These are phyloP conservation scores for Acanthamoeba triangularis DNA, from an alignment of 208 protist genomes.

Conservation along the genomic window DNA sequence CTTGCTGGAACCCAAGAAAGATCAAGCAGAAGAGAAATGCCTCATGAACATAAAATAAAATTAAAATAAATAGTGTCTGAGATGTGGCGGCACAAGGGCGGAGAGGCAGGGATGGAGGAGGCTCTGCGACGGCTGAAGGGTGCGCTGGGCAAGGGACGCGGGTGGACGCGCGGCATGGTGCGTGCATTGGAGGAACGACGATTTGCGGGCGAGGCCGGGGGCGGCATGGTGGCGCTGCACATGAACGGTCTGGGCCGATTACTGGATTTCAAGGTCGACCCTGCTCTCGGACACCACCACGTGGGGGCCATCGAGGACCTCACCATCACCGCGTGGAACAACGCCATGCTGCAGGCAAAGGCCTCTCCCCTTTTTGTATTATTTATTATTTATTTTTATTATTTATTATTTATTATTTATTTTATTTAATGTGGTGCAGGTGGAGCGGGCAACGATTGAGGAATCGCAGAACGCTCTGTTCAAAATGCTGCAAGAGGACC, in stretches of 20 bases:
- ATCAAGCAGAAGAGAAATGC: too few species aligned
- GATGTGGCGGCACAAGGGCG: conserved; percentile 11
- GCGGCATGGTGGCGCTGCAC: background rate
- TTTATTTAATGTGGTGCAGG: too few species aligned
- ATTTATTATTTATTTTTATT: background rate
- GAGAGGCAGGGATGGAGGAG: background rate
- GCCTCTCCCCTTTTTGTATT: background rate
- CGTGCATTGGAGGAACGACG: background rate
- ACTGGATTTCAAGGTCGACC: background rate
- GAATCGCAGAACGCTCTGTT: too few species aligned
- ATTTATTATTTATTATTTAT: too few species aligned
- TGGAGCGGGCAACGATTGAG: too few species aligned
- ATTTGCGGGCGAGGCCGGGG: background rate
- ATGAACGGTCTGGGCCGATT: background rate
- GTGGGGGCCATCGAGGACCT: background rate
- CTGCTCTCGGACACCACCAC: background rate
- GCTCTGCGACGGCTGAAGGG: background rate
- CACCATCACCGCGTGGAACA: background rate
- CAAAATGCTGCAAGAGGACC: too few species aligned
- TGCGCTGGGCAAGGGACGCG: background rate
- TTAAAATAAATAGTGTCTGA: too few species aligned
- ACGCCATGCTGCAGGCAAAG: background rate
- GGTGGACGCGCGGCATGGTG: background rate
- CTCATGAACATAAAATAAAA: too few species aligned
- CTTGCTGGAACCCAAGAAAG: too few species aligned